Evolutionary conservation across 1,284 basidiomycete genomes (phyloP), one percentile per base, ranked within the genome.

Genomic region (Ceratobasidium sp.): DNA sequence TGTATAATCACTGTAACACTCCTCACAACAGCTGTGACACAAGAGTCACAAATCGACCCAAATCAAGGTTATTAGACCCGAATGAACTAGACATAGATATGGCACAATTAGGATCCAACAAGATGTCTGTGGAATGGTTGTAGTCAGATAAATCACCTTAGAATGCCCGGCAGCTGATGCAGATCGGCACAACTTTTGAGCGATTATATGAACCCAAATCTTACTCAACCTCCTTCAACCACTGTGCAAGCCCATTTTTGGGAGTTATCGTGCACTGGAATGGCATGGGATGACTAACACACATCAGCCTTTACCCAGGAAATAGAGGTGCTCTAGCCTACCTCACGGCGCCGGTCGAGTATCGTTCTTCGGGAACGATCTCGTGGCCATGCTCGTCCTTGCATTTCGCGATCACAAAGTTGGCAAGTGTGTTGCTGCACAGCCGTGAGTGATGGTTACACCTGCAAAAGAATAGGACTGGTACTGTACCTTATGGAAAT

Each of bases 271-370:
- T 39, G 57, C 57, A 58, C n/a, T 34, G 5, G 32, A 58, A 58
- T 3, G 57, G 57, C 10, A 58, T 10, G 12, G 57, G 57, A 32
- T 10, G 57, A 12, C 57, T 58, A 36, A 45, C 18, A 12, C 43
- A 18, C 3, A 18, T 18, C 8, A 45, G 43, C 43, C 9, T 45
- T 45, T 6, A n/a, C n/a, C 9, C 14, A 12, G 9, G 18, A n/a
- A 18, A 3, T 45, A 18, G 34, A 10, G 4, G 2, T 12, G 18
- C 18, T 45, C 8, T 10, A 39, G 26, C 60, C 12, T 21, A 61
- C 60, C 60, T 62, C 14, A 62, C 34, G 41, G 41, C 30, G 14
- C 46, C 60, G 18, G 18, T 62, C 5, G 41, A 30, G 43, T 62
- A 62, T 18, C 18, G 26, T 48, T 62, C 41, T 21, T 30, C 43